Conservation (phyloP, 108 stramenopile species). For the Cyclotella distinguenda region DNA sequence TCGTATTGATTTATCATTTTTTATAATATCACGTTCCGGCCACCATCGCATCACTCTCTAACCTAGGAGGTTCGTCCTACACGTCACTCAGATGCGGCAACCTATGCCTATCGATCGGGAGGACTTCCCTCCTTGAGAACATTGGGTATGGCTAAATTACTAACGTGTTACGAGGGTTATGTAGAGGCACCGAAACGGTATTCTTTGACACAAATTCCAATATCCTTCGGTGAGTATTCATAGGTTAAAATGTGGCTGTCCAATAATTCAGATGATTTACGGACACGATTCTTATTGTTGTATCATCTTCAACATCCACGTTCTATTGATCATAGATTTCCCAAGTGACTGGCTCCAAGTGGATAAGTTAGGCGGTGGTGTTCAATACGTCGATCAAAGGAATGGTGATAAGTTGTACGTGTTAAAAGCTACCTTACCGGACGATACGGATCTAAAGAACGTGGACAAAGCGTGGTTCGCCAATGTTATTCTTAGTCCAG, state of each 20-base stretch:
- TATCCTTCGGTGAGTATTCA: neutral
- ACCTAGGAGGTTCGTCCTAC: too few relatives aligned
- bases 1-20: too few relatives aligned
- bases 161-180: slow-evolving; percentile 5
- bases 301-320: neutral
- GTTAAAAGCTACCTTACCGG: slow-evolving; percentile 58
- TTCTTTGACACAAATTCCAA: too few relatives aligned
- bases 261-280: neutral
- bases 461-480: slow-evolving; percentile 58
- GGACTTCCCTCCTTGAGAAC: neutral
- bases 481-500: slow-evolving; percentile 56
- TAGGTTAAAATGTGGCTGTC: neutral
- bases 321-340: slow-evolving; percentile 48
- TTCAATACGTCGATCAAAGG: slow-evolving; percentile 81
- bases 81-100: neutral
- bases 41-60: too few relatives aligned
- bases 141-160: neutral
- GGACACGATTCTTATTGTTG: neutral
- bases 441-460: slow-evolving; percentile 41
- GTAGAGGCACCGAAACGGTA: too few relatives aligned
- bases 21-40: too few relatives aligned
- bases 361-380: slow-evolving; percentile 60
- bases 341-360: slow-evolving; percentile 81
- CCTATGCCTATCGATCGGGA: slow-evolving; percentile 7
- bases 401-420: slow-evolving; percentile 80